These are phyloP conservation scores for Asparagopsis taxiformis DNA, from an alignment of 31 red algal genomes.

Conservation along the genomic window DNA sequence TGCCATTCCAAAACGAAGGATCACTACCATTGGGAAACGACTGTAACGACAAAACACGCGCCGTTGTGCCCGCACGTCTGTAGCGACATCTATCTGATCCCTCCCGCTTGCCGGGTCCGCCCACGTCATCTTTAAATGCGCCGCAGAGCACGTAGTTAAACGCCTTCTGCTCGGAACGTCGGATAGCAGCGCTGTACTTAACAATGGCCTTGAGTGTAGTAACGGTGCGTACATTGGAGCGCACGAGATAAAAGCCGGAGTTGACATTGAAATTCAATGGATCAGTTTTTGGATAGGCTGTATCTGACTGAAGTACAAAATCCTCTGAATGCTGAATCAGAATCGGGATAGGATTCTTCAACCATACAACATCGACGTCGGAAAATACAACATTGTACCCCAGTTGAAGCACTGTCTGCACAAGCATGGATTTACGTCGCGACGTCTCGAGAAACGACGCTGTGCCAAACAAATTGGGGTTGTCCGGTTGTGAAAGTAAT, in stretches of 20 bases:
- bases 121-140: slow-evolving; percentile 64
- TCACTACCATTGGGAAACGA: slow-evolving; percentile 73
- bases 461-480: slow-evolving; percentile 35
- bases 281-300: not conserved
- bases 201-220: slow-evolving; percentile 66
- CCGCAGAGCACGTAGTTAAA: slow-evolving; percentile 90
- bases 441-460: slow-evolving; percentile 48
- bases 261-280: slow-evolving; percentile 76
- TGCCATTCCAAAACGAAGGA: slow-evolving; percentile 21
- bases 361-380: slow-evolving; percentile 81
- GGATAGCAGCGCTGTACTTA: slow-evolving; percentile 37
- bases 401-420: slow-evolving; percentile 50
- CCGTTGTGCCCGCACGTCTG: slow-evolving; percentile 12
- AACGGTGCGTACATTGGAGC: slow-evolving; percentile 34
- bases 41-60: slow-evolving; percentile 19
- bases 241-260: slow-evolving; percentile 82
- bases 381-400: slow-evolving; percentile 81
- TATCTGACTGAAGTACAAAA: slow-evolving; percentile 73
- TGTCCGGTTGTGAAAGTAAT: not conserved
- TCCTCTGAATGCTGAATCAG: slow-evolving; percentile 23
- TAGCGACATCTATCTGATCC: slow-evolving; percentile 40
- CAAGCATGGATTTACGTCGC: slow-evolving; percentile 49
- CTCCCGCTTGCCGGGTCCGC: slow-evolving; percentile 59
- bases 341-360: slow-evolving; percentile 38
- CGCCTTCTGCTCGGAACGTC: slow-evolving; percentile 84